Percentiles rank a stretch among this genome's conserved stretches.
Conservation (phyloP, 495 filamentous ascomycete genomes). For the Xylaria scruposa region DNA sequence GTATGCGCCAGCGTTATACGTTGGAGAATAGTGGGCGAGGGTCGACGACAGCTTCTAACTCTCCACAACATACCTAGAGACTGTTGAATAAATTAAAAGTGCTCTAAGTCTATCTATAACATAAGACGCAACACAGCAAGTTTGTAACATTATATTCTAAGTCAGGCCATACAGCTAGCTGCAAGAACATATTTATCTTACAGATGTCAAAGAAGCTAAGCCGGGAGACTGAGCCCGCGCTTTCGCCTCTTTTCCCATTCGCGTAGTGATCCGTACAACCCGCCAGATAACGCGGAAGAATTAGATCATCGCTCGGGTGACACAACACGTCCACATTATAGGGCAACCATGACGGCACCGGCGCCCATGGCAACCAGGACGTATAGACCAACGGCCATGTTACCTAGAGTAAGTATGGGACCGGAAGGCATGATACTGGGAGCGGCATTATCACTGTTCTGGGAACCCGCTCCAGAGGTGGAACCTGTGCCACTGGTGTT, state of each 20-base stretch:
- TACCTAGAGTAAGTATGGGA: slow-evolving; percentile 65
- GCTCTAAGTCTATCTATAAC: not conserved
- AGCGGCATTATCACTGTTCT: slow-evolving; percentile 38
- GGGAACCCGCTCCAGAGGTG: slow-evolving; percentile 19
- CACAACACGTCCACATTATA: slow-evolving; percentile 57
- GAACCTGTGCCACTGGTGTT: slow-evolving; percentile 47
- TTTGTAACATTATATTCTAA: slow-evolving; percentile 13
- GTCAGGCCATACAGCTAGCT: not conserved
- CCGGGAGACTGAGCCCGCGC: slow-evolving; percentile 19
- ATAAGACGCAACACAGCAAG: not conserved
- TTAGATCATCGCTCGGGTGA: not conserved
- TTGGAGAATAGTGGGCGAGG: no score
- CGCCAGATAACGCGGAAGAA: not conserved
- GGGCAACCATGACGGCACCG: slow-evolving; percentile 76
- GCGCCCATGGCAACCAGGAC: slow-evolving; percentile 68
- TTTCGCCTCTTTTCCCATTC: not conserved
- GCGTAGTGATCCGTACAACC: no score
- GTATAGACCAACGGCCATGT: slow-evolving; percentile 72
- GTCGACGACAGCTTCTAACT: no score
- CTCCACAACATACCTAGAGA: no score
- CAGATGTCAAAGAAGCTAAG: slow-evolving; percentile 25
- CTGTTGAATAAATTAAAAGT: no score
- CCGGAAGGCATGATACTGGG: slow-evolving; percentile 51
- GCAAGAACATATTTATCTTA: slow-evolving; percentile 29
- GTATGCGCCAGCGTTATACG: no score